Evolutionary conservation across 306 rosid species (phyloP).

Genomic region (Prosopis cineraria): DNA sequence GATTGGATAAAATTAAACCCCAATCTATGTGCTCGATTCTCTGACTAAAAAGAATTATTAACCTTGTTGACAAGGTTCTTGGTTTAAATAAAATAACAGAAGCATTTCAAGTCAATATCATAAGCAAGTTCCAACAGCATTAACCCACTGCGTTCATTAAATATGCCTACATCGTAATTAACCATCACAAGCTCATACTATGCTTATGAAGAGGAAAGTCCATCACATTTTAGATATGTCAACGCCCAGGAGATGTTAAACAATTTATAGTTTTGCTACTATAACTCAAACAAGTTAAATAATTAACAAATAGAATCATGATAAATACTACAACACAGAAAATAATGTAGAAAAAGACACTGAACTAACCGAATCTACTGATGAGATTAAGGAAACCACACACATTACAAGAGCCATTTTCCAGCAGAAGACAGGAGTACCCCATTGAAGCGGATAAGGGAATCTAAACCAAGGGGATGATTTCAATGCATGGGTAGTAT

Average conservation of each 20-base stretch:
- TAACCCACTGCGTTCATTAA: background rate
- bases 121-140: background rate
- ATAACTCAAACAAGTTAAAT: background rate
- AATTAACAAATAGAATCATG: background rate
- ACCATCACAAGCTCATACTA: background rate
- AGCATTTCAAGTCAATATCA: background rate
- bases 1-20: background rate
- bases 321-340: conserved; percentile 2
- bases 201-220: background rate
- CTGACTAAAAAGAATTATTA: background rate
- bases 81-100: background rate
- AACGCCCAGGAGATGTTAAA: background rate
- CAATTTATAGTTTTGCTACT: background rate
- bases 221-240: background rate
- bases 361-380: conserved; percentile 96
- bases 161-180: background rate
- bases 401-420: conserved; percentile 95
- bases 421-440: conserved; percentile 97
- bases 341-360: conserved; percentile 39
- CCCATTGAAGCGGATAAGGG: conserved; percentile 99
- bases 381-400: conserved; percentile 84
- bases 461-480: conserved; percentile 97
- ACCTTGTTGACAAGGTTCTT: background rate
- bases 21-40: background rate
- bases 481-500: conserved; percentile 77